Base-by-base conservation (phyloP, 768 basidiomycete genomes). In the Hericium erinaceus region DNA sequence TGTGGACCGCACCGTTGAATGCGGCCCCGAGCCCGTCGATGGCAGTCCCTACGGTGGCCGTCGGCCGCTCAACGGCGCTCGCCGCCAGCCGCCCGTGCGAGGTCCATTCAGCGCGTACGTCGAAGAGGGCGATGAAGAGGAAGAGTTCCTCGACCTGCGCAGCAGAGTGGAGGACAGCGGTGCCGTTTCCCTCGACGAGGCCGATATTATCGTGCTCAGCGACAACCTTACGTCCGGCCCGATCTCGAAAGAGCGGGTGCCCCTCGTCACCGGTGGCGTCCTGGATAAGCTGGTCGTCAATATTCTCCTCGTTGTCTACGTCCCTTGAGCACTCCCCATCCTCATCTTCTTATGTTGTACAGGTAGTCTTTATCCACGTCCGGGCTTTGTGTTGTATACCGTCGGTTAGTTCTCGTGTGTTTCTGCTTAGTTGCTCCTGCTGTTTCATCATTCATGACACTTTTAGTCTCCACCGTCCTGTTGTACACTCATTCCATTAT, bases 201-300 rank as follows among this genome's bases (percentile, higher is more conserved):
- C 85, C 0, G 82, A 83, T 39, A 81, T 91, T 48, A 73, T 73
- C 22, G 66, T 86, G 41, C 65, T 87, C 60, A 80, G 77, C n/a
- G 84, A 85, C 64, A 67, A 74, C 73, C 69, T 72, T 64, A 70
- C 73, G 9, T 61, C 72, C 12, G 74, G 74, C 0, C 64, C 66
- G 8, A 75, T 82, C 37, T 80, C 85, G 20, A 85, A 82, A 68
- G 82, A 87, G 62, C 76, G 83, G 7, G 87, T 89, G 2, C 80
- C 81, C 44, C 86, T 90, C 57, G 79, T 88, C 3, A 78, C 82
- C 4, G 74, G 75, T 13, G 84, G 85, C 2, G 79, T 83, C 67
- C 65, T 90, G 66, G 82, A 87, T 66, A 89, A 84, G 69, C 68
- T 91, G 57, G 77, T 89, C 4, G 85, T 91, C 20, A 90, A 91